A percentile compares a stretch with the other conserved stretches of the same genome.
Conservation (phyloP, 495 filamentous ascomycete genomes). For the Hypoxylon trugodes region DNA sequence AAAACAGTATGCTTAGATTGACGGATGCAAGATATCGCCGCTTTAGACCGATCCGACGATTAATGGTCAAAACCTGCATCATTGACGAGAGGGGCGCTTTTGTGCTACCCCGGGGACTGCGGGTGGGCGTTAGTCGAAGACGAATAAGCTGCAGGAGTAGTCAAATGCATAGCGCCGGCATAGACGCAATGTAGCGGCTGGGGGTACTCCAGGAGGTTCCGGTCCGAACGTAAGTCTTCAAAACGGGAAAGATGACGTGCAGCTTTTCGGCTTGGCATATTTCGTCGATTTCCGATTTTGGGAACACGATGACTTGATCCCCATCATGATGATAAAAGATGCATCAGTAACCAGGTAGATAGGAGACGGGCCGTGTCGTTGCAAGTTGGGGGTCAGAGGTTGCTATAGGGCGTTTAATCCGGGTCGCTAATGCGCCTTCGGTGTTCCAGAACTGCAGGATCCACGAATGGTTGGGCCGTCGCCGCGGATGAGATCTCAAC, state of each 20-base stretch:
- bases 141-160: conserved; percentile 3
- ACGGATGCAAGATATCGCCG: background rate
- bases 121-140: conserved; percentile 4
- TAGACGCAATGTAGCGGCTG: background rate
- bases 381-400: background rate
- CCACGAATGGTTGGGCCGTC: conserved; percentile 51
- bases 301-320: conserved; percentile 6
- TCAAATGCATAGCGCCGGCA: conserved; percentile 25
- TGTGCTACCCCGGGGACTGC: background rate
- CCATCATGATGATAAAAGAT: background rate
- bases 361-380: background rate
- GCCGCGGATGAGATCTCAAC: conserved; percentile 47
- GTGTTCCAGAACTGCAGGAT: conserved; percentile 48
- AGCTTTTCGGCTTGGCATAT: conserved; percentile 15
- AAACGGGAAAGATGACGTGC: conserved; percentile 13
- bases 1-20: background rate
- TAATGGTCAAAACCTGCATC: background rate
- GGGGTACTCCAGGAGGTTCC: conserved; percentile 12
- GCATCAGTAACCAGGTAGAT: too few species aligned
- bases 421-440: conserved; percentile 20
- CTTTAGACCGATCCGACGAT: conserved; percentile 12
- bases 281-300: conserved; percentile 13
- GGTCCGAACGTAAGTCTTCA: conserved; percentile 18
- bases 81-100: background rate
- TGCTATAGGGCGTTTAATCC: conserved; percentile 9